Evolutionary conservation across 164 flowering plant species (phyloP).

Genomic region (Chimonanthus praecox): DNA sequence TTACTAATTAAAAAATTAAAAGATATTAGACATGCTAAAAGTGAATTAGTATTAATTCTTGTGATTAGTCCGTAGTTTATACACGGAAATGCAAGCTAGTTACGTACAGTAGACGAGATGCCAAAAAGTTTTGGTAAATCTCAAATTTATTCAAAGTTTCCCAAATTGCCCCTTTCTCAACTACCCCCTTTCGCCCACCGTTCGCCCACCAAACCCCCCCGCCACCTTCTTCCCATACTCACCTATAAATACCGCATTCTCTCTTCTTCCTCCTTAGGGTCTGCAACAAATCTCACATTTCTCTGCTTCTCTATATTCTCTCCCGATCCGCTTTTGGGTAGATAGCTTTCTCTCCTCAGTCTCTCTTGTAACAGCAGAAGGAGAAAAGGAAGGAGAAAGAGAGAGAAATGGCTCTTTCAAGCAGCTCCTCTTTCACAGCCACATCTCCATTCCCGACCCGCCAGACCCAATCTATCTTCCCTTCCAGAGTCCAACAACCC

Average conservation of each 20-base stretch:
- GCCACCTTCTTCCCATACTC: neutral
- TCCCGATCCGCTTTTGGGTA: too few species aligned
- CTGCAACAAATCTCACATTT: neutral
- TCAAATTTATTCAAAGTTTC: neutral
- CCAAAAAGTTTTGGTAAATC: too few species aligned
- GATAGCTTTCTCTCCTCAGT: too few species aligned
- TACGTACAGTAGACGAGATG: too few species aligned
- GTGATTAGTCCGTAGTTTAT: too few species aligned
- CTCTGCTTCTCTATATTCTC: neutral
- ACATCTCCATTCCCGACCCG: slow-evolving; percentile 10
- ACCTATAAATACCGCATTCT: neutral
- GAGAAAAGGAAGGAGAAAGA: neutral
- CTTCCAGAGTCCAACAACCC: slow-evolving; percentile 18
- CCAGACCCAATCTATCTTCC: slow-evolving; percentile 13
- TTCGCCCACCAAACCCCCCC: neutral
- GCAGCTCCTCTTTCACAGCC: slow-evolving; percentile 12
- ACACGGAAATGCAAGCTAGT: too few species aligned
- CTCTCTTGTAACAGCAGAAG: neutral
- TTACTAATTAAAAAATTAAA: too few species aligned
- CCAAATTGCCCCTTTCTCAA: neutral
- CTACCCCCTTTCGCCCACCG: neutral
- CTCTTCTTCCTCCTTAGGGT: neutral
- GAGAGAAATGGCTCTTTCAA: slow-evolving; percentile 20
- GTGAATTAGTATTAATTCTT: too few species aligned
- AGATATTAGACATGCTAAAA: too few species aligned